These are phyloP conservation scores for Lotmaria passim DNA, from an alignment of 208 protist genomes.

Conservation along the genomic window DNA sequence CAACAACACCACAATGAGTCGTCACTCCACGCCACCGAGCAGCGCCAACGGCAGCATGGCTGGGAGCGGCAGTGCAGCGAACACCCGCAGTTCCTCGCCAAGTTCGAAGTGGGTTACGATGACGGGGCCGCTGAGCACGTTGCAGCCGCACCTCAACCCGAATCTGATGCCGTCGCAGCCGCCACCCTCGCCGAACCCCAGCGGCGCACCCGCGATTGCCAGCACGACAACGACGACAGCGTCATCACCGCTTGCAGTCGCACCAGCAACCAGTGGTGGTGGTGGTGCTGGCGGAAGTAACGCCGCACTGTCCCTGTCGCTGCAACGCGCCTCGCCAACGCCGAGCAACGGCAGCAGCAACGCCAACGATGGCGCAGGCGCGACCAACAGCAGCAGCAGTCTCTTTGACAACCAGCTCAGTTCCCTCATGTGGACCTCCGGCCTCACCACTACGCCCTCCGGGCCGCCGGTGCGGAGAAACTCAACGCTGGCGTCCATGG, in stretches of 20 bases:
- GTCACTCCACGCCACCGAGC: slow-evolving; percentile 15
- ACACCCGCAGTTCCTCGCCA: background rate
- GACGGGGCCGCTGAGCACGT: background rate
- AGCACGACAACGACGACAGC: background rate
- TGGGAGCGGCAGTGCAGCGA: background rate
- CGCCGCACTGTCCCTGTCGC: background rate
- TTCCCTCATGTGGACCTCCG: slow-evolving; percentile 26
- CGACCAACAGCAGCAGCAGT: background rate
- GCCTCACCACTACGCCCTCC: background rate
- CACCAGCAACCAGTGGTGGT: too few species aligned
- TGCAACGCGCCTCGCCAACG: background rate
- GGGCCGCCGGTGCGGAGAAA: background rate
- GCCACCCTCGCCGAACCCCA: background rate
- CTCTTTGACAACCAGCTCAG: slow-evolving; percentile 22
- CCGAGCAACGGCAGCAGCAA: slow-evolving; percentile 18
- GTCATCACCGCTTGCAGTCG: too few species aligned
- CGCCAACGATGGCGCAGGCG: background rate
- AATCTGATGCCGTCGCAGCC: background rate
- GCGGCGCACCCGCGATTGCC: background rate
- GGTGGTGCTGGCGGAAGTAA: too few species aligned
- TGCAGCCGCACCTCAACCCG: slow-evolving; percentile 1
- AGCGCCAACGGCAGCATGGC: slow-evolving; percentile 26
- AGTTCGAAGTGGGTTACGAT: slow-evolving; percentile 1
- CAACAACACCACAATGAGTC: background rate
- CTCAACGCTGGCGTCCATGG: background rate